Base-by-base conservation (phyloP, 768 basidiomycete species). In the Botryobasidium botryosum region DNA sequence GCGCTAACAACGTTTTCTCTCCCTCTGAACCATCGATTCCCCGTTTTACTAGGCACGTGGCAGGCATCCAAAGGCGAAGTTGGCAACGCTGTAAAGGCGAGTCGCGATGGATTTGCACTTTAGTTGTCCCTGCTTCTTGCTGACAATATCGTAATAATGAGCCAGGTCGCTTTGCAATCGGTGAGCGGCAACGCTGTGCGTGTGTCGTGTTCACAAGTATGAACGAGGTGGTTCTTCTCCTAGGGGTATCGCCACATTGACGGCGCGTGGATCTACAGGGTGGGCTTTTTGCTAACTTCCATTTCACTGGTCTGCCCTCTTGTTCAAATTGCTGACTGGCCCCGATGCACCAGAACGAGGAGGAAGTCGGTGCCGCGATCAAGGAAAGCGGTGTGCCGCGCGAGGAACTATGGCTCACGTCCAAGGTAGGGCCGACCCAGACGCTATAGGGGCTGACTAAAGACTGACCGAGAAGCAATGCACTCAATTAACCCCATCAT, bases 341-440 rank as follows among this genome's bases (percentile, higher is more conserved):
- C 12, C 12, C 10, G 10, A n/a, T 12, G 10, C 12, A 8, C 31
- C 8, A 17, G 31, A 50, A 50, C 18, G 42, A 38, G 26, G 41
- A 43, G 29, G 82, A 84, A 60, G 86, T 91, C 35, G 88, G 86
- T 10, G 55, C 73, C 43, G 87, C 85, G 25, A 77, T 90, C 62
- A 75, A 71, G 53, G 71, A 67, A 10, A 79, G 77, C 20, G 84
- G 82, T 8, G 72, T 88, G 15, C 67, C 74, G 4, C 72, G 88
- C 46, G 65, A 66, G 29, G 64, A 76, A 45, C 69, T 91, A 61
- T 91, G 88, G 69, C 61, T 90, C 47, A 86, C 83, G 33, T 61
- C 59, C 35, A 66, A 67, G 51, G 47, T 61, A 39, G 12, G 1
- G 13, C 12, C 21, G n/a, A n/a, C n/a, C n/a, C n/a, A n/a, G n/a